Evolutionary conservation across 129 eudicot species (phyloP).

Genomic region (Arctium minus): DNA sequence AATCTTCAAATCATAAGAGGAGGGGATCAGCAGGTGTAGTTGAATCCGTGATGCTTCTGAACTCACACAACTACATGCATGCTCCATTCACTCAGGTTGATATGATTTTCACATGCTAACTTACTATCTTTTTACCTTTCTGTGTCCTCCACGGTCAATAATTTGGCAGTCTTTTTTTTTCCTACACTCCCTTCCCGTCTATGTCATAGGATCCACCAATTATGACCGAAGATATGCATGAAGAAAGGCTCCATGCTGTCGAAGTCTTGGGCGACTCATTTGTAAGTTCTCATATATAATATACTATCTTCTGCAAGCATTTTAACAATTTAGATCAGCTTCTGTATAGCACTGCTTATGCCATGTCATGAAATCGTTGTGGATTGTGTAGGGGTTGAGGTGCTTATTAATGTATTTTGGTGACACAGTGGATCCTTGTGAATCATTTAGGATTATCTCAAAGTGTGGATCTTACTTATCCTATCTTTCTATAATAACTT

Average conservation of each 20-base stretch:
- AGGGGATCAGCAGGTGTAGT: conserved; percentile 75
- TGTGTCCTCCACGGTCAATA: neutral
- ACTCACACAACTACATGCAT: conserved; percentile 63
- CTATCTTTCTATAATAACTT: too few species aligned
- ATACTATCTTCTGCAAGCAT: neutral
- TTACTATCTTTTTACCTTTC: neutral
- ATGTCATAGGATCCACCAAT: conserved; percentile 76
- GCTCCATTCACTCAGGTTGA: conserved; percentile 88
- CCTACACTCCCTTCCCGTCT: neutral
- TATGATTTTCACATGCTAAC: conserved; percentile 13
- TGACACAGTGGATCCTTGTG: too few species aligned
- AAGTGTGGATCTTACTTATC: too few species aligned
- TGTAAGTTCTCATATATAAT: conserved; percentile 40
- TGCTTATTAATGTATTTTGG: too few species aligned
- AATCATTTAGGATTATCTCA: too few species aligned
- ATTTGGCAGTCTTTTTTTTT: neutral
- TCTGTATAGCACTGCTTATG: too few species aligned
- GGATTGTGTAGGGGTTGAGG: too few species aligned
- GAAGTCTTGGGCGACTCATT: conserved; percentile 77
- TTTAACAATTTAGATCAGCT: neutral
- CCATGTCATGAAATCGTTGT: too few species aligned
- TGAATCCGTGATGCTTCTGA: conserved; percentile 70
- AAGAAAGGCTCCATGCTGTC: conserved; percentile 91
- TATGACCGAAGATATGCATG: conserved; percentile 99
- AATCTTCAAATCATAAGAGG: conserved; percentile 35